These are phyloP conservation scores for Saccharomyces mikatae DNA, from an alignment of 805 yeast genomes.

Conservation along the genomic window DNA sequence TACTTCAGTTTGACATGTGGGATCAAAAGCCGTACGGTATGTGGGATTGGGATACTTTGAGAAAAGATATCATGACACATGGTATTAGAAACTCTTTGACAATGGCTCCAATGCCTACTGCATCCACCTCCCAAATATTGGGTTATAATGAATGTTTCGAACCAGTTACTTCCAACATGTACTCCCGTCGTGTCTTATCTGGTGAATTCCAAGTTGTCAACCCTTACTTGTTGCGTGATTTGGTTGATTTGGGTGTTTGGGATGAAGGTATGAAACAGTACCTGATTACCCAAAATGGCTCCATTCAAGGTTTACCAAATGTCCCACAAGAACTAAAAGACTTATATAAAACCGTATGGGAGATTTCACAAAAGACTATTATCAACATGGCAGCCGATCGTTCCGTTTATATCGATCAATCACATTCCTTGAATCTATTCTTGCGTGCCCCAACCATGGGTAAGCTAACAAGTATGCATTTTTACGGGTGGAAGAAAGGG, in stretches of 20 bases:
- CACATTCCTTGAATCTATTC: constrained; percentile 85
- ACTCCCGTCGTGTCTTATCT: constrained; percentile 78
- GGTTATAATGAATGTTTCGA: constrained; percentile 94
- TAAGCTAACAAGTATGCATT: constrained; percentile 91
- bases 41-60: constrained; percentile 77
- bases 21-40: constrained; percentile 60
- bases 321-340: constrained; percentile 67
- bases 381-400: constrained; percentile 81
- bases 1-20: constrained; percentile 85
- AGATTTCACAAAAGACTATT: constrained; percentile 72
- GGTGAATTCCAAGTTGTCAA: constrained; percentile 92
- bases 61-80: constrained; percentile 44
- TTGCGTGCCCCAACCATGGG: constrained; percentile 86
- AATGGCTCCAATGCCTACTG: constrained; percentile 97
- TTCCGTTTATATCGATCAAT: constrained; percentile 80
- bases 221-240: constrained; percentile 71
- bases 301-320: constrained; percentile 62
- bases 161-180: constrained; percentile 86
- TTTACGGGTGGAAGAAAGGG: constrained; percentile 96
- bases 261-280: constrained; percentile 63
- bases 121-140: constrained; percentile 89
- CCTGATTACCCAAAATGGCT: constrained; percentile 70
- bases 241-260: constrained; percentile 78
- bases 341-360: constrained; percentile 94
- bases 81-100: constrained; percentile 82